These are phyloP conservation scores for Acarospora socialis DNA, from an alignment of 2,329 filamentous ascomycete species.

Conservation along the genomic window DNA sequence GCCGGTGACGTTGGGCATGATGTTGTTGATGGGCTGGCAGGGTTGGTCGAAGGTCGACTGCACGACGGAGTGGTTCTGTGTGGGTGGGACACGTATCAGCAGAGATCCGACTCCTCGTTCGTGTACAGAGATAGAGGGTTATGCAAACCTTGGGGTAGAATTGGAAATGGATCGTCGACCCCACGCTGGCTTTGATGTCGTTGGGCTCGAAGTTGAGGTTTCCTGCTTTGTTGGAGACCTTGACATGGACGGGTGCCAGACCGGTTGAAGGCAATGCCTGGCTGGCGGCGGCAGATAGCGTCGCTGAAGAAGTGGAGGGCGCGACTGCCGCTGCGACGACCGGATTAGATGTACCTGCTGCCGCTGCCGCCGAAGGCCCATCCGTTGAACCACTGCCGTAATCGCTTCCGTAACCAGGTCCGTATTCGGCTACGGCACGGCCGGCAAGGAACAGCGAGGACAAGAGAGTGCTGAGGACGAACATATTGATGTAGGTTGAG, in stretches of 20 bases:
- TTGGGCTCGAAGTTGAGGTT: conserved; percentile 51
- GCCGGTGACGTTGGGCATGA: conserved; percentile 39
- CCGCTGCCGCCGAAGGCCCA: no score
- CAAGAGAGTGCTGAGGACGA: no score
- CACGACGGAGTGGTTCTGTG: conserved; percentile 61
- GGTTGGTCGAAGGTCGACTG: conserved; percentile 62
- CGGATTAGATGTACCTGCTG: conserved; percentile 6
- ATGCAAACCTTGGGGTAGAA: conserved; percentile 34
- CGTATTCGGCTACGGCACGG: no score
- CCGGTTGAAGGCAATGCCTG: conserved; percentile 1
- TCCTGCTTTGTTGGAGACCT: conserved; percentile 42
- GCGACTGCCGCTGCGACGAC: conserved; percentile 1
- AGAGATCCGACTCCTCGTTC: no score
- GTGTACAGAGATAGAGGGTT: no score
- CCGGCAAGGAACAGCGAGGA: no score
- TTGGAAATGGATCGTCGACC: conserved; percentile 39
- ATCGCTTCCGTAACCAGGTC: no score
- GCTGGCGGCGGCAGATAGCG: conserved; percentile 10
- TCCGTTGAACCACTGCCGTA: no score
- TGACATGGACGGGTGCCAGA: conserved; percentile 39
- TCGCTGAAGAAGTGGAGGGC: conserved; percentile 9
- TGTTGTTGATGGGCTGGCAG: conserved; percentile 46
- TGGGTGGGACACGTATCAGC: no score
- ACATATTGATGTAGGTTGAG: no score
- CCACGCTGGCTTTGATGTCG: conserved; percentile 46